Conservation (phyloP, 1,284 basidiomycete species). For the Rhodotorula sp. region DNA sequence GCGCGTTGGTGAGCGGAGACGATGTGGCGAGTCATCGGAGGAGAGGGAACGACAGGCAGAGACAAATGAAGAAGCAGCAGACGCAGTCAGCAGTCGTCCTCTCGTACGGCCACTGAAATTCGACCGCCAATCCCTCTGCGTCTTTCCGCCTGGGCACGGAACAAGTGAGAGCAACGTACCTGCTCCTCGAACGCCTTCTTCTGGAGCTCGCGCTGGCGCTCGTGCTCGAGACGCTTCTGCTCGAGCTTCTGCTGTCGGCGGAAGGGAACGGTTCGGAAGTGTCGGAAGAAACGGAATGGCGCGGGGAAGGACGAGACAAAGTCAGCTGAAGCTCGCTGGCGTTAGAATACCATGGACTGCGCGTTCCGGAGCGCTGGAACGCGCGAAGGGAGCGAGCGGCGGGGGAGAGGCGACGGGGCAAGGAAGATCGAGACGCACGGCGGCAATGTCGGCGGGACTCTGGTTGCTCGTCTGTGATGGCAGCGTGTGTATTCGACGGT, state of each 20-base stretch:
- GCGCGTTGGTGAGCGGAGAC: too few species aligned
- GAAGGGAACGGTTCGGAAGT: not conserved
- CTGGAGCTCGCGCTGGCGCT: slow-evolving; percentile 77
- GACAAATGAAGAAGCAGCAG: too few species aligned
- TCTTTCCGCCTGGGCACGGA: too few species aligned
- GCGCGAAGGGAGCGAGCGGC: not conserved
- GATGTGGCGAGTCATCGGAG: not conserved
- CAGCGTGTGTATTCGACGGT: not conserved
- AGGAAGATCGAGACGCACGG: slow-evolving; percentile 3
- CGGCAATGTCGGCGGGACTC: slow-evolving; percentile 15
- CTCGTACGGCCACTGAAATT: not conserved
- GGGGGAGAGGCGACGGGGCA: not conserved
- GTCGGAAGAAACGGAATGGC: too few species aligned
- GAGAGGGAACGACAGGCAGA: too few species aligned
- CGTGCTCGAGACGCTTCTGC: slow-evolving; percentile 85
- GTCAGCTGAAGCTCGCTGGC: not conserved
- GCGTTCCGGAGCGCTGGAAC: not conserved
- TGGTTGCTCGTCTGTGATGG: slow-evolving; percentile 12
- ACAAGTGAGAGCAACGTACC: slow-evolving; percentile 60
- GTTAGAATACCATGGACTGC: too few species aligned
- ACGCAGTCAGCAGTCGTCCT: not conserved
- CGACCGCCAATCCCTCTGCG: too few species aligned
- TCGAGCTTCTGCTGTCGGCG: slow-evolving; percentile 68
- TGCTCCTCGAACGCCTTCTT: slow-evolving; percentile 89
- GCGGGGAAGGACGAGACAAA: not conserved